Base-by-base conservation (phyloP, 1,284 basidiomycete species). In the Moesziomyces globuligerus region DNA sequence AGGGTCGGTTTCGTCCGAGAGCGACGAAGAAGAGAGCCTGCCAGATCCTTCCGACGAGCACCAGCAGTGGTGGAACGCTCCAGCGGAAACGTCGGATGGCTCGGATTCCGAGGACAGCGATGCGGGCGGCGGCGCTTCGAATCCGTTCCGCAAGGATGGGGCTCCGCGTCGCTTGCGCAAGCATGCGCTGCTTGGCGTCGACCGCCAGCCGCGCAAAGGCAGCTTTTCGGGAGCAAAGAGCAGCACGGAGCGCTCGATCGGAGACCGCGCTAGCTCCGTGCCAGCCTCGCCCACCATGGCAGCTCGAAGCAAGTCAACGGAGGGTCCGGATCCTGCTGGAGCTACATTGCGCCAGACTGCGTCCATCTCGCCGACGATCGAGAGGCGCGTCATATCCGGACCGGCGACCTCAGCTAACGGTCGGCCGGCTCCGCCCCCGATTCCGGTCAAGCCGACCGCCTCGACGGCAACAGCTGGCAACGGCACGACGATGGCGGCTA, bases 11-110 rank as follows among this genome's bases (percentile, higher is more conserved):
- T 55, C 52, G 11, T 62, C 60, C 37, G 59, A 60, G 3, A 50
- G 48, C 6, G 57, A 52, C 38, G 47, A 48, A 29, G 61, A 57
- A 36, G 52, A 52, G 26, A 54, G 43, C 42, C 29, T 71, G 21
- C 67, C 72, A 8, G 61, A 71, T 23, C 73, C 73, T 23, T 75
- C 73, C 3, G 57, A 51, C 20, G 73, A 61, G 7, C 40, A 60
- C 1, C 46, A 51, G 24, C 66, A 57, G 17, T 75, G 73, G 73
- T 75, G 73, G 73, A 46, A 73, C 17, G 24, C 20, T 20, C 32
- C 48, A 8, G 20, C 15, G 7, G n/a, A 48, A 3, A 37, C 29
- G 21, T 23, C 28, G 8, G 50, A 47, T 4, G 42, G 32, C 7
- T 52, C 49, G 17, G 47, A 49, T 18, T 53, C 50, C 34, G 53